Base-by-base conservation (phyloP, 305 asterid species). In the Coffea humblotiana region DNA sequence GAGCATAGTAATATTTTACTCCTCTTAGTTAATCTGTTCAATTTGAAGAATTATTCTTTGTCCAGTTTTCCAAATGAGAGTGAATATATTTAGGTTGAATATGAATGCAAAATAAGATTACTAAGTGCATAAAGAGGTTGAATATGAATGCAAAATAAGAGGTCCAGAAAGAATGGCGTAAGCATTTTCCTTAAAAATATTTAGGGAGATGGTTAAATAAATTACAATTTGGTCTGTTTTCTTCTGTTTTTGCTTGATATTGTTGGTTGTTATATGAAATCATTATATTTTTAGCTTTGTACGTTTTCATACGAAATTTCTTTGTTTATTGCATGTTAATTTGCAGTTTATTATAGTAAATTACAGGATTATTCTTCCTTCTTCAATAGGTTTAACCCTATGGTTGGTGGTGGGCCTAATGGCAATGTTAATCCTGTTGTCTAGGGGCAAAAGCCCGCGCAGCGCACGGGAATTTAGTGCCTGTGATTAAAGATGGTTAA, bases 121-220 rank as follows among this genome's bases (percentile, higher is more conserved):
- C n/a, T n/a, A n/a, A n/a, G n/a, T n/a, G n/a, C n/a, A n/a, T n/a
- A n/a, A n/a, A n/a, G n/a, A 93, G 89, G 84, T 95, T 80, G 99
- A 95, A 84, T 95, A 93, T 74, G 98, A 95, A 85, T 91, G 98
- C 99, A 93, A 82, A 87, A 90, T 78, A 88, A 89, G 97, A 88
- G 99, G 99, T 80, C 97, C 98, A 71, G 95, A 95, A 85, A 89
- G 99, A 90, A 95, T 95, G 98, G 97, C 99, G 99, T 95, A 93
- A 90, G 97, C 77, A 82, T 86, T 79, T 77, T 65, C 69, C 77
- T 72, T 58, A 74, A 75, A 65, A 48, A 54, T n/a, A 1, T 76
- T 77, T 71, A 51, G 18, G 61, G n/a, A 71, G 68, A 54, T 43
- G 49, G 18, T 52, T 32, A 18, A 60, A 71, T 40, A 4, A 21